Percentiles rank a stretch among this genome's conserved stretches.
These are phyloP conservation scores for Moricandia arvensis DNA, from an alignment of 345 rosid species.

Conservation along the genomic window DNA sequence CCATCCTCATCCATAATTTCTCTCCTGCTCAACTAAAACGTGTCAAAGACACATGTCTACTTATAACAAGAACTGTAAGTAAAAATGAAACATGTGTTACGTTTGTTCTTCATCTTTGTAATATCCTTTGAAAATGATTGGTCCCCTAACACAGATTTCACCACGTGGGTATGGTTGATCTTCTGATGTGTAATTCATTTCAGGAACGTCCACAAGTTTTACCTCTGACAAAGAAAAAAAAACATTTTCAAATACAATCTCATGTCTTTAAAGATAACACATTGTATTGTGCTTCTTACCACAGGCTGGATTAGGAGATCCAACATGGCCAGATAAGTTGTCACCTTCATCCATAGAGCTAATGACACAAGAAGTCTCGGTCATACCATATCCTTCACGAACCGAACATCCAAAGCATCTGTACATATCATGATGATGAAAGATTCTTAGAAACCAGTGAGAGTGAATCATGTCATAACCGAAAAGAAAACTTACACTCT, in stretches of 20 bases:
- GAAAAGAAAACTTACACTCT: conserved; percentile 59
- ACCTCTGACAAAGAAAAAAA: conserved; percentile 49
- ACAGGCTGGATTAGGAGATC: conserved; percentile 78
- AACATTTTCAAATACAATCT: conserved; percentile 20
- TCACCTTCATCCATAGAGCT: conserved; percentile 66
- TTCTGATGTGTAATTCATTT: conserved; percentile 89
- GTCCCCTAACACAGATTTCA: conserved; percentile 90
- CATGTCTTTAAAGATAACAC: background rate
- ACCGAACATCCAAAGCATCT: conserved; percentile 93
- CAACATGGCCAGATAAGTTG: conserved; percentile 77
- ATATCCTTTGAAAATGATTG: conserved; percentile 79
- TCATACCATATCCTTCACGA: conserved; percentile 91
- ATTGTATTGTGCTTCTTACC: conserved; percentile 44
- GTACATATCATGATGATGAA: conserved; percentile 16
- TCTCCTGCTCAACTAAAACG: conserved; percentile 55
- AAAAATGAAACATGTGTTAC: conserved; percentile 39
- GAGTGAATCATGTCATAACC: background rate
- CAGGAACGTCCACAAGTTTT: conserved; percentile 88
- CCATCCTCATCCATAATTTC: conserved; percentile 77
- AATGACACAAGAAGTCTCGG: conserved; percentile 79
- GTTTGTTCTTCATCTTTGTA: conserved; percentile 78
- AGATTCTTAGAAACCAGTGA: background rate
- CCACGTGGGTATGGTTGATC: conserved; percentile 94
- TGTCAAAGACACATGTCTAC: conserved; percentile 13
- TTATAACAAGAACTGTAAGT: background rate